These are phyloP conservation scores for Coriaria nepalensis DNA, from an alignment of 306 rosid genomes.

Conservation along the genomic window DNA sequence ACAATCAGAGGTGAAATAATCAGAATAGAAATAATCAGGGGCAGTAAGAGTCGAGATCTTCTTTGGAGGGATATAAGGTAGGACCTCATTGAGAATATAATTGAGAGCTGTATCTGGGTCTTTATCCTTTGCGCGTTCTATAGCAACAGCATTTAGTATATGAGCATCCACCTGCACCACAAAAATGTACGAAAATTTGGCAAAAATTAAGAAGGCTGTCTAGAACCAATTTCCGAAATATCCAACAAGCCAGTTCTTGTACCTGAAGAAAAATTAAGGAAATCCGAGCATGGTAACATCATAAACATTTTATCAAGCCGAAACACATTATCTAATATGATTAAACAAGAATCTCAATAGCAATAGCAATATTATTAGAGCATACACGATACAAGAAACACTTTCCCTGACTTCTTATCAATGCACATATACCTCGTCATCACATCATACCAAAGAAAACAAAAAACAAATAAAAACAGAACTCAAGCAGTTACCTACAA, in stretches of 20 bases:
- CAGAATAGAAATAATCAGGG: conserved; percentile 8
- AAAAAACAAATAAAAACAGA: too few species aligned
- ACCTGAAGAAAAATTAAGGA: conserved; percentile 1
- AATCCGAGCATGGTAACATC: too few species aligned
- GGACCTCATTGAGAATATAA: conserved; percentile 43
- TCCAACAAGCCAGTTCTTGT: neutral
- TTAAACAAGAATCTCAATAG: too few species aligned
- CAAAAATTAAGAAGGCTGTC: neutral
- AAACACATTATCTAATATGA: too few species aligned
- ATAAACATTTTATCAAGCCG: too few species aligned
- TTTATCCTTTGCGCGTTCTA: conserved; percentile 62
- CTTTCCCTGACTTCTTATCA: too few species aligned
- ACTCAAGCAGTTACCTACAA: conserved; percentile 3
- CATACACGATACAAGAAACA: too few species aligned
- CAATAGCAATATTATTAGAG: too few species aligned
- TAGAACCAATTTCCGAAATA: neutral
- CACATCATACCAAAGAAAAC: too few species aligned
- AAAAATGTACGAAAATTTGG: neutral
- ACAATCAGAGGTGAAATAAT: neutral
- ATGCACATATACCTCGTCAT: too few species aligned
- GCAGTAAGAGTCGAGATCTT: conserved; percentile 1
- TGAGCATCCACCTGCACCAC: conserved; percentile 49
- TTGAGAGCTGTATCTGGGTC: conserved; percentile 51
- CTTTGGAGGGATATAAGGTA: conserved; percentile 29
- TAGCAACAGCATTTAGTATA: conserved; percentile 72